Conservation (phyloP, 352 stramenopile species). For the Globisporangium iwayamae region DNA sequence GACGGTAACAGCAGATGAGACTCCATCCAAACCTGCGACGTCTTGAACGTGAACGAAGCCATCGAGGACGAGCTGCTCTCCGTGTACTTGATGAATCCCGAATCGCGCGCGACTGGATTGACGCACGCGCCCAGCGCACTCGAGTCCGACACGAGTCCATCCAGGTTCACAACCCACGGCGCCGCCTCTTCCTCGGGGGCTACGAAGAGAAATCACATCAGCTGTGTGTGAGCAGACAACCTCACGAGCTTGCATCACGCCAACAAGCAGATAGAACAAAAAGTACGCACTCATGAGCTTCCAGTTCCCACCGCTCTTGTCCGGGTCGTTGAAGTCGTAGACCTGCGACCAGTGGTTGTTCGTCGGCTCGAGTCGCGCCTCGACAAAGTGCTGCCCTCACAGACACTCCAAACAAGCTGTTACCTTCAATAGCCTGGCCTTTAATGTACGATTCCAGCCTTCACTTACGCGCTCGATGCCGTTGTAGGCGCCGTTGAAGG, state of each 20-base stretch:
- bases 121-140: constrained; percentile 37
- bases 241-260: no score
- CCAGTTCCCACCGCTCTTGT: constrained; percentile 75
- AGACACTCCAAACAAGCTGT: no score
- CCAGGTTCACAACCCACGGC: constrained; percentile 53
- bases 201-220: constrained; percentile 7
- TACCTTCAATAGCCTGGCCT: no score
- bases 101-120: constrained; percentile 59
- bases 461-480: constrained; percentile 46
- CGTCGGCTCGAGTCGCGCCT: constrained; percentile 68
- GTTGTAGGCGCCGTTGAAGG: constrained; percentile 87
- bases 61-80: constrained; percentile 37
- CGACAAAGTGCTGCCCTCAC: constrained; percentile 50
- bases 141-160: constrained; percentile 32
- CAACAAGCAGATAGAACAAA: background rate
- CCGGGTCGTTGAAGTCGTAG: constrained; percentile 91
- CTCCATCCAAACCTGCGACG: constrained; percentile 31
- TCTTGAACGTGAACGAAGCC: constrained; percentile 70
- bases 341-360: constrained; percentile 90
- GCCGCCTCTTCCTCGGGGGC: constrained; percentile 37
- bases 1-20: background rate
- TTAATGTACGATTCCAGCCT: no score
- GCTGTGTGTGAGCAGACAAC: no score
- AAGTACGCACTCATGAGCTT: constrained; percentile 27
- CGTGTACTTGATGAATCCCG: constrained; percentile 51